A percentile compares a stretch with the other conserved stretches of the same genome.
phyloP scores from a whole-genome alignment of 176 grass and related monocot genomes.

The Thinopyrum elongatum region DNA sequence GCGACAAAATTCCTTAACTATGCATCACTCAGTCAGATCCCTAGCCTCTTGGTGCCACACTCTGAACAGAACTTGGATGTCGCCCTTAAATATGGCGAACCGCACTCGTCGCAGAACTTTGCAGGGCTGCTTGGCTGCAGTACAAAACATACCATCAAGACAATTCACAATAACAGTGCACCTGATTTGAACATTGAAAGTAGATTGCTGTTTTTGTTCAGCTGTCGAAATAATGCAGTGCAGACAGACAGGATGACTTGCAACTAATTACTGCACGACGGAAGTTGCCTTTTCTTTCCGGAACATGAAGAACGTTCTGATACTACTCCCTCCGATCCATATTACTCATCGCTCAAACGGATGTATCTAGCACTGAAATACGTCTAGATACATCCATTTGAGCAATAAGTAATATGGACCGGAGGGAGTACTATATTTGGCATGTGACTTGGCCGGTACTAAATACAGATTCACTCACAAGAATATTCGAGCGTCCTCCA shows the following conservation, averaged over 20 bases:
- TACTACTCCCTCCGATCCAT: background rate
- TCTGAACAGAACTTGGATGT: slow-evolving; percentile 94
- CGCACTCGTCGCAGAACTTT: slow-evolving; percentile 94
- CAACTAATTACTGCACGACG: background rate
- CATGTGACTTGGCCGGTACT: background rate
- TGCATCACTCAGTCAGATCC: slow-evolving; percentile 16
- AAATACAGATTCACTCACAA: slow-evolving; percentile 54
- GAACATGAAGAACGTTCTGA: slow-evolving; percentile 6
- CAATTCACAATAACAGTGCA: background rate
- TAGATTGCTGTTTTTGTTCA: slow-evolving; percentile 10
- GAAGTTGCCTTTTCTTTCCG: background rate
- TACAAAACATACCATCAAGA: background rate
- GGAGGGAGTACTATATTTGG: too few species aligned
- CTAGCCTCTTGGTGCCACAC: slow-evolving; percentile 88
- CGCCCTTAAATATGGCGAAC: slow-evolving; percentile 77
- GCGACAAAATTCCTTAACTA: background rate
- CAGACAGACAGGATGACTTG: background rate
- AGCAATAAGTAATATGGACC: too few species aligned
- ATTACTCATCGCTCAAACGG: too few species aligned
- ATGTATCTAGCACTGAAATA: too few species aligned
- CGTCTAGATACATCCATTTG: too few species aligned
- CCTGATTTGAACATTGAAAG: too few species aligned
- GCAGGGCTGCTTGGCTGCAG: slow-evolving; percentile 79
- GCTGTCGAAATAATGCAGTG: background rate
- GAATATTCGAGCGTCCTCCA: slow-evolving; percentile 56